These are phyloP conservation scores for Thuja plicata DNA, from an alignment of 83 land plant species.

Conservation along the genomic window DNA sequence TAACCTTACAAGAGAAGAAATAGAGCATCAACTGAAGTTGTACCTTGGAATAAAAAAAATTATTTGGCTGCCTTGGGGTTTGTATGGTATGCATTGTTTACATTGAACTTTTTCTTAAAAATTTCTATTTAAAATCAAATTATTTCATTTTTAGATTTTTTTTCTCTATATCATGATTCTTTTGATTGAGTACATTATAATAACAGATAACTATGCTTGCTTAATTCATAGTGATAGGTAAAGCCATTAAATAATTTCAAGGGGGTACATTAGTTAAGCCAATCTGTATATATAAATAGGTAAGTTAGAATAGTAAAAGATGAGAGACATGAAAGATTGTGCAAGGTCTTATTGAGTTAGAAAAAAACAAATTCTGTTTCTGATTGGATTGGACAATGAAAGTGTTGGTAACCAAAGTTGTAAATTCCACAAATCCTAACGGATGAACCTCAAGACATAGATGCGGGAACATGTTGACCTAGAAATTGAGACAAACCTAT, in stretches of 20 bases:
- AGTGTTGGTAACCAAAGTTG: too few relatives aligned
- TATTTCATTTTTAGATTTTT: not conserved
- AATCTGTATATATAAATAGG: not conserved
- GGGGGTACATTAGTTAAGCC: not conserved
- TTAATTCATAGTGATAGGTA: not conserved
- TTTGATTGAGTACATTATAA: not conserved
- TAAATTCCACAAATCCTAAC: too few relatives aligned
- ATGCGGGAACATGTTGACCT: too few relatives aligned
- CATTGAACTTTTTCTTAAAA: not conserved
- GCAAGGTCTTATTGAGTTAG: not conserved
- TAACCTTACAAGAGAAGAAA: slow-evolving; percentile 60
- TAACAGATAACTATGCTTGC: not conserved
- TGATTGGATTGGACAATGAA: too few relatives aligned
- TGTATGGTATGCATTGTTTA: slow-evolving; percentile 58
- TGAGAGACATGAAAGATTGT: not conserved
- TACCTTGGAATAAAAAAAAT: slow-evolving; percentile 85
- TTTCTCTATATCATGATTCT: not conserved
- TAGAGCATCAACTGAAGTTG: slow-evolving; percentile 72
- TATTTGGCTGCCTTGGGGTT: slow-evolving; percentile 93
- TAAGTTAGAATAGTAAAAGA: not conserved
- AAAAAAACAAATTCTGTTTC: too few relatives aligned
- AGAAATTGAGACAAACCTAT: too few relatives aligned
- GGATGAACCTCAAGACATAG: too few relatives aligned
- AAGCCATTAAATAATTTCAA: not conserved
- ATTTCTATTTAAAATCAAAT: not conserved